Conservation (phyloP, 148 eudicot genomes). For the Rhododendron ovatum region DNA sequence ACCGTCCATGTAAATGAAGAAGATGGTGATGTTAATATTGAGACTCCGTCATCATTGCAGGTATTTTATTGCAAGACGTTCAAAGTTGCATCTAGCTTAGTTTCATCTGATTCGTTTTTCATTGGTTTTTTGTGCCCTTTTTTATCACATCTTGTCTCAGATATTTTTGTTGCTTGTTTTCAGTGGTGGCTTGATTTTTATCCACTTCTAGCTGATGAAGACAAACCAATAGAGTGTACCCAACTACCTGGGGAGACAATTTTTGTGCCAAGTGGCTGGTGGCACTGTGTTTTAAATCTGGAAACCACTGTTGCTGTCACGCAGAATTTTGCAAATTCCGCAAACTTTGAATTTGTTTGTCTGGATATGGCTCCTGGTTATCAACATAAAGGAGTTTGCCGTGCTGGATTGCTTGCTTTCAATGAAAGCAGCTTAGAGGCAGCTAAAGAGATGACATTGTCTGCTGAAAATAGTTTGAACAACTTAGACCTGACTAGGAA, state of each 20-base stretch:
- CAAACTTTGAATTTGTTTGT: constrained; percentile 89
- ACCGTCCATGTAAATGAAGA: constrained; percentile 94
- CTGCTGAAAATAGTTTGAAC: constrained; percentile 22
- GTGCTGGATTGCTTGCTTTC: constrained; percentile 91
- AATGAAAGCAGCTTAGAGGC: constrained; percentile 38
- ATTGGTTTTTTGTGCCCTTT: background rate
- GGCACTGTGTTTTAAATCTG: constrained; percentile 96
- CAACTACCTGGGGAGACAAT: constrained; percentile 97
- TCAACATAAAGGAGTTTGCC: constrained; percentile 90
- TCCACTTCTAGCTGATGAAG: constrained; percentile 79
- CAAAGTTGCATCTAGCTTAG: background rate
- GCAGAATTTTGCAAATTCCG: constrained; percentile 85
- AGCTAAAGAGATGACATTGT: constrained; percentile 20
- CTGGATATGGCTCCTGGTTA: constrained; percentile 99
- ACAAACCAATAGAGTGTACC: constrained; percentile 91
- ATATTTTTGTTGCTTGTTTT: constrained; percentile 14
- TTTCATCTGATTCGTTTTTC: background rate
- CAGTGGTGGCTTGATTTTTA: constrained; percentile 99
- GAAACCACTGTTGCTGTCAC: constrained; percentile 89
- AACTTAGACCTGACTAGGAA: constrained; percentile 35
- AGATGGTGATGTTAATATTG: constrained; percentile 93
- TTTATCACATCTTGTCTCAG: background rate
- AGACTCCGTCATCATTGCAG: constrained; percentile 91
- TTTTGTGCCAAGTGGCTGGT: constrained; percentile 98
- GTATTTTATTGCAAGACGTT: constrained; percentile 28